Evolutionary conservation across 2,329 filamentous ascomycete genomes (phyloP), one percentile per base, ranked within the genome.

Genomic region (Colletotrichum sp.): DNA sequence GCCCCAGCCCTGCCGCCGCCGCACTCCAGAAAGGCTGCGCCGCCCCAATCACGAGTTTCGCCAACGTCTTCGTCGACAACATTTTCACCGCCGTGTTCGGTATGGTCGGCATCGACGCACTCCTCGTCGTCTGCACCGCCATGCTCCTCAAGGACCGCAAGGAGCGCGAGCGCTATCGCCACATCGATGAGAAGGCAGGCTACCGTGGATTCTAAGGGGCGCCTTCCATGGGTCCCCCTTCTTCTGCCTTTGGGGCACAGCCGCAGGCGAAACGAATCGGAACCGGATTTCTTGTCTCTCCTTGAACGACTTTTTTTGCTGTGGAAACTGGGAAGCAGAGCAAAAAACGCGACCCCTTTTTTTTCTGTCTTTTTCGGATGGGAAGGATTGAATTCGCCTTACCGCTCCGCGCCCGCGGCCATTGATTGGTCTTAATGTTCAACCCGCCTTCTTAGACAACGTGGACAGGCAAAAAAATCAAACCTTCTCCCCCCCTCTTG

Each of bases 71-170:
- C 79, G 85, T 96, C 76, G 93, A 95, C 83, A 84, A 91, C 70
- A 91, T 96, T 80, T 97, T 96, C 82, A 97, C 94, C 2, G 91
- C 91, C 29, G 87, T 93, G 69, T 97, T 97, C 81, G 94, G 93
- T 75, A 91, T 96, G 82, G 94, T 96, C 75, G 94, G 88, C 70
- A 82, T 95, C 76, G 92, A 95, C 80, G 89, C 89, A 55, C 79
- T 94, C 66, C 86, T 96, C 63, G 85, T 96, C 77, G 85, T 96
- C 70, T 90, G 91, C 77, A 91, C 93, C 15, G 92, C 93, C 34
- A 95, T 95, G 83, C 87, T 97, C 58, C 87, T 95, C 78, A 96
- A 95, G 87, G 92, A 95, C 79, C 91, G 94, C 80, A 94, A 93
- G 84, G 94, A 97, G 86, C 90, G 91, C 79, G 92, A 94, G 83